Evolutionary conservation across 176 grass and related monocot genomes (phyloP).

Genomic region (Hsuehochloa calcarea): DNA sequence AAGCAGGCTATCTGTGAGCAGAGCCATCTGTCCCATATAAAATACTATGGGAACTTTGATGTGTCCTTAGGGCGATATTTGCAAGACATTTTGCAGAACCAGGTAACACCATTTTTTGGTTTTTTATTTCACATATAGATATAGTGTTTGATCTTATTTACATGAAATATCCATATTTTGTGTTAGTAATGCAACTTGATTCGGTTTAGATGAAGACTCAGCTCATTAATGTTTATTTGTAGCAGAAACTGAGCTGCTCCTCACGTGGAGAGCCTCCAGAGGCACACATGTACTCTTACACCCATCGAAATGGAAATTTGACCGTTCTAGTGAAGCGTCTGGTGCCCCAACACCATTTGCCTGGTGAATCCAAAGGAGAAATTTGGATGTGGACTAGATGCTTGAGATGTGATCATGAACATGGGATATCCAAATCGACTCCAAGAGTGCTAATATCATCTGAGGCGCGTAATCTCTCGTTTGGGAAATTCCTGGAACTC

Average conservation of each 20-base stretch:
- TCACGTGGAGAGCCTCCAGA: constrained; percentile 77
- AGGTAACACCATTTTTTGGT: constrained; percentile 43
- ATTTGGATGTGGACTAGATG: constrained; percentile 99
- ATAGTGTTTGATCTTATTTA: constrained; percentile 3
- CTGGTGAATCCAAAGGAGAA: constrained; percentile 81
- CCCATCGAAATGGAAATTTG: constrained; percentile 90
- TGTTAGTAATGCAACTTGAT: constrained; percentile 23
- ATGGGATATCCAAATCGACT: constrained; percentile 51
- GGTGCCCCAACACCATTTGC: constrained; percentile 39
- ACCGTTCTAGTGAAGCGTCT: constrained; percentile 65
- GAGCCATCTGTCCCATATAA: constrained; percentile 69
- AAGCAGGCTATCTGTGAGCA: constrained; percentile 70
- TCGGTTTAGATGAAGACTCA: constrained; percentile 13
- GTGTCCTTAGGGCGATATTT: constrained; percentile 76
- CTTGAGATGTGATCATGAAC: constrained; percentile 78
- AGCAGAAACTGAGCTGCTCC: constrained; percentile 61
- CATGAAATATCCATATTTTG: constrained; percentile 13
- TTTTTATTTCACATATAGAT: neutral
- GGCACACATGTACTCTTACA: constrained; percentile 73
- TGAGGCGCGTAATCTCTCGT: constrained; percentile 81
- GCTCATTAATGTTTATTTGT: constrained; percentile 32
- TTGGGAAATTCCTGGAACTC: constrained; percentile 97
- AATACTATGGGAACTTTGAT: constrained; percentile 84
- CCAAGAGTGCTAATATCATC: constrained; percentile 84
- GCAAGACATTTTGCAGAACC: constrained; percentile 65